phyloP scores from a whole-genome alignment of 2,329 filamentous ascomycete species.

The Atkinsonella hypoxylon region DNA sequence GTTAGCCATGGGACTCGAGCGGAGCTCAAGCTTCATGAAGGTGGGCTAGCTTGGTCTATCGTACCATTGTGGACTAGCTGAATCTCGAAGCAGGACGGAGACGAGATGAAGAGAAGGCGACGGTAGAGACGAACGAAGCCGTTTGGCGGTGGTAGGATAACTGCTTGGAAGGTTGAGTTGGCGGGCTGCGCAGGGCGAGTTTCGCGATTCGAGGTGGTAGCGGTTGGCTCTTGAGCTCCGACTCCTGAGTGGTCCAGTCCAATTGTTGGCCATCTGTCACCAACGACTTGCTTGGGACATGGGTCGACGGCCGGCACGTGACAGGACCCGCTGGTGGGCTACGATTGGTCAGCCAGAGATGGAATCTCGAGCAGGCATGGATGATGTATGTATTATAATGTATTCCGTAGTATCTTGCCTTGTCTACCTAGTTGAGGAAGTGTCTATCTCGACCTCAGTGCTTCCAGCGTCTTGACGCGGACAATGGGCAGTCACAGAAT shows the following conservation, averaged over 20 bases:
- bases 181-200: not conserved
- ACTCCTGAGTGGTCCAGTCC: not conserved
- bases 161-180: not conserved
- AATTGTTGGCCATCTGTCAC: conserved; percentile 4
- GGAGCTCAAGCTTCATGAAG: not conserved
- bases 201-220: not conserved
- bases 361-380: no score
- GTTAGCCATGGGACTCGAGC: conserved; percentile 13
- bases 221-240: not conserved
- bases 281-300: not conserved
- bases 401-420: no score
- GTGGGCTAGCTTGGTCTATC: not conserved
- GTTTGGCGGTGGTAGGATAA: no score
- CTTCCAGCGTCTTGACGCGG: no score
- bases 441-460: no score
- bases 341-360: no score
- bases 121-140: no score
- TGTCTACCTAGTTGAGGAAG: no score
- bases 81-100: not conserved
- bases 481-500: no score
- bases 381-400: no score
- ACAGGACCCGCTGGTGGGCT: not conserved
- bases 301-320: not conserved
- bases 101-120: no score
- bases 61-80: conserved; percentile 4